Conservation (phyloP, 2,329 filamentous ascomycete genomes). For the Claviceps sp. region DNA sequence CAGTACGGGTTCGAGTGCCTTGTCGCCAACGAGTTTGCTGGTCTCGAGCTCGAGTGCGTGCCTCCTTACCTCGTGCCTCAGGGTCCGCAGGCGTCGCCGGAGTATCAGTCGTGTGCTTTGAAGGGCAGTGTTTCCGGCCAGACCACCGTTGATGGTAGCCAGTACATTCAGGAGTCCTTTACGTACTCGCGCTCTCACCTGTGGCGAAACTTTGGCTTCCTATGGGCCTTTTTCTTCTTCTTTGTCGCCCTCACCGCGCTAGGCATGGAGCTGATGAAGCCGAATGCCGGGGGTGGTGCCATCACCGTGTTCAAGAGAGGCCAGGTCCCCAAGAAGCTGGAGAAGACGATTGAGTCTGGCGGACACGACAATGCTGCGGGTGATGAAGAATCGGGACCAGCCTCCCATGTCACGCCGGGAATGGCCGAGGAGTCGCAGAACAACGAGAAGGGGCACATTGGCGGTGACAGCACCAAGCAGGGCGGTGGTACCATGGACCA, state of each 20-base stretch:
- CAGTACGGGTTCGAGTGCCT: conserved; percentile 60
- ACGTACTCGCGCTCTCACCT: conserved; percentile 43
- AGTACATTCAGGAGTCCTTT: conserved; percentile 40
- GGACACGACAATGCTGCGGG: conserved; percentile 27
- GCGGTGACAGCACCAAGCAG: conserved; percentile 9
- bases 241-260: conserved; percentile 61
- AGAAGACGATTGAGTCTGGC: conserved; percentile 42
- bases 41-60: conserved; percentile 43
- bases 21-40: conserved; percentile 49
- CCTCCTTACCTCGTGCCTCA: conserved; percentile 44
- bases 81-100: conserved; percentile 15
- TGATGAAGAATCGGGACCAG: conserved; percentile 34
- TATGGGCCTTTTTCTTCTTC: conserved; percentile 61
- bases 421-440: conserved; percentile 28
- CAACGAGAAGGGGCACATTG: conserved; percentile 1
- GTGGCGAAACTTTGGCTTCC: conserved; percentile 67
- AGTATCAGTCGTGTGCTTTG: conserved; percentile 41
- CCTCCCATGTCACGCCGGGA: conserved; percentile 43
- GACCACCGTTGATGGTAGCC: conserved; percentile 36
- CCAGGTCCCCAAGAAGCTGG: conserved; percentile 44
- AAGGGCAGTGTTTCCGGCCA: conserved; percentile 31
- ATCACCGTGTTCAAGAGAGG: conserved; percentile 51
- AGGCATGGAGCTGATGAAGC: conserved; percentile 53
- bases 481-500: conserved; percentile 22
- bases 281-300: conserved; percentile 43